These are phyloP conservation scores for Tarenaya hassleriana DNA, from an alignment of 345 rosid genomes.

Conservation along the genomic window DNA sequence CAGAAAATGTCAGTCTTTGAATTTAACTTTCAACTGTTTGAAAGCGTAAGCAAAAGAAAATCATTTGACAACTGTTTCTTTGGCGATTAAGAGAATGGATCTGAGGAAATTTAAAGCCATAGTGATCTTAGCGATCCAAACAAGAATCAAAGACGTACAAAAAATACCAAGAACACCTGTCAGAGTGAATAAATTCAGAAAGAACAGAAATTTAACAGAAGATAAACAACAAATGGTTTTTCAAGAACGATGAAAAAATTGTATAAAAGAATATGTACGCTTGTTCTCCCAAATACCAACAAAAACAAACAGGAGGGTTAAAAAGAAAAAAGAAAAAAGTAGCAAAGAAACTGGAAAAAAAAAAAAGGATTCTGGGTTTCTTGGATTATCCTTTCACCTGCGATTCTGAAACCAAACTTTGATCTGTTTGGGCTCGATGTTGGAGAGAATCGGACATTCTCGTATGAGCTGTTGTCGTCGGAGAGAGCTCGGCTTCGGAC, in stretches of 20 bases:
- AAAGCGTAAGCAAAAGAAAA: conserved; percentile 13
- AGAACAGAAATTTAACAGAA: too few relatives aligned
- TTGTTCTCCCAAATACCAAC: too few relatives aligned
- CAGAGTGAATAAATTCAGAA: too few relatives aligned
- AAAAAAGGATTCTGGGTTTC: too few relatives aligned
- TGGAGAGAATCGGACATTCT: conserved; percentile 88
- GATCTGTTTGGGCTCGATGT: conserved; percentile 99
- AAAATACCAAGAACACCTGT: too few relatives aligned
- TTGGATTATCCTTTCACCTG: conserved; percentile 54
- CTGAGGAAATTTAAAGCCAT: conserved; percentile 13
- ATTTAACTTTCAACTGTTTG: conserved; percentile 14
- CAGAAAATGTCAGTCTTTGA: conserved; percentile 26
- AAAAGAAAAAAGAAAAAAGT: too few relatives aligned
- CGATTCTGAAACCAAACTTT: conserved; percentile 99
- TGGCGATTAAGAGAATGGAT: conserved; percentile 13
- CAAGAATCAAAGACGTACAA: too few relatives aligned
- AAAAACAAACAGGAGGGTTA: too few relatives aligned
- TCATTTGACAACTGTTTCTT: conserved; percentile 11
- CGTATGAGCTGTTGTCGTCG: conserved; percentile 94
- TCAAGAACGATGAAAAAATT: too few relatives aligned
- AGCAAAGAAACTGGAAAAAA: too few relatives aligned
- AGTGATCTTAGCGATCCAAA: conserved; percentile 17
- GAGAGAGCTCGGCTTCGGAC: conserved; percentile 96
- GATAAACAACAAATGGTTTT: too few relatives aligned
- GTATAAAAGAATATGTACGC: too few relatives aligned